A percentile compares a stretch with the other conserved stretches of the same genome.
Evolutionary conservation across 331 rosid genomes (phyloP).

Genomic region (Quercus phellos): DNA sequence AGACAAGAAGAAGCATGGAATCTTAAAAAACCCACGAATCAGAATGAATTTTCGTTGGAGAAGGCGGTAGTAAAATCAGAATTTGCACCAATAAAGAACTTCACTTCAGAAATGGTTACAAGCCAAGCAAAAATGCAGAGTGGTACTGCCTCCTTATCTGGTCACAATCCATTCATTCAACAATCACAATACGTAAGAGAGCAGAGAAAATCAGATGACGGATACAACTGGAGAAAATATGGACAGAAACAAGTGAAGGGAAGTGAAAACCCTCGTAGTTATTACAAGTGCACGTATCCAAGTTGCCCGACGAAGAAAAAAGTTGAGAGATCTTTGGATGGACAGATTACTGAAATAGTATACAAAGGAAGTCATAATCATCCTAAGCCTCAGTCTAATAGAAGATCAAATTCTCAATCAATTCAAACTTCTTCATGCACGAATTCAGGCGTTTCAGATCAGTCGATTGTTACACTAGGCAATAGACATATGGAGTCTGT

Average conservation of each 20-base stretch:
- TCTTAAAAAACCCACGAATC: constrained; percentile 25
- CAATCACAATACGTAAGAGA: constrained; percentile 43
- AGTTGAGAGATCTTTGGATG: constrained; percentile 81
- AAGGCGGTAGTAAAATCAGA: constrained; percentile 44
- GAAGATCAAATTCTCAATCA: constrained; percentile 47
- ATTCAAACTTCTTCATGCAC: constrained; percentile 42
- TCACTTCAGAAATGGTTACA: constrained; percentile 31
- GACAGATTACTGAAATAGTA: constrained; percentile 87
- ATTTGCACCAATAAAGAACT: constrained; percentile 28
- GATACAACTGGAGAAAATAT: constrained; percentile 93
- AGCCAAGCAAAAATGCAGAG: constrained; percentile 29
- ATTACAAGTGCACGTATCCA: constrained; percentile 75
- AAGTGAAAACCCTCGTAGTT: constrained; percentile 88
- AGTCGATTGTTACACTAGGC: constrained; percentile 41
- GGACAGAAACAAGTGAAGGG: constrained; percentile 98
- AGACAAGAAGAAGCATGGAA: constrained; percentile 50
- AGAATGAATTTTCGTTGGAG: constrained; percentile 30
- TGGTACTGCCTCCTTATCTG: constrained; percentile 29
- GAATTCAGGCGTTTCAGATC: constrained; percentile 53
- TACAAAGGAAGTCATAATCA: constrained; percentile 89
- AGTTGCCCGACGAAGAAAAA: constrained; percentile 80
- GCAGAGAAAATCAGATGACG: constrained; percentile 68
- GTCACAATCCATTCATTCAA: constrained; percentile 26
- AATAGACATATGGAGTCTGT: constrained; percentile 32
- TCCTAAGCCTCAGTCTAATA: constrained; percentile 71